Percentiles rank a stretch among this genome's conserved stretches.
phyloP scores from a whole-genome alignment of 2,329 filamentous ascomycete species.

The Diaporthe velutina region DNA sequence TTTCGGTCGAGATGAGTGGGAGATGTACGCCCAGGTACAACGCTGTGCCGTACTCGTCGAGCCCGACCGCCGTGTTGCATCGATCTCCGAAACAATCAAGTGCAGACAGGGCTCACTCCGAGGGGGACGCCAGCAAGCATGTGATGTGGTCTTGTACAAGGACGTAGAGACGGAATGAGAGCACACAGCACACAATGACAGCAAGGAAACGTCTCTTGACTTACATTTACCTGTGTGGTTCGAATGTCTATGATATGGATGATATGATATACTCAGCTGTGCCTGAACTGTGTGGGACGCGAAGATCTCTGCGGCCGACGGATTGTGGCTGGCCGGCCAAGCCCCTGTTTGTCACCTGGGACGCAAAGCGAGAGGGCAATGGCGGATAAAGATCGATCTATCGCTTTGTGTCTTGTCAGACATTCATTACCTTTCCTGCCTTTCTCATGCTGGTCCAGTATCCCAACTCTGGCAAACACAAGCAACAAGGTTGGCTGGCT shows the following conservation, averaged over 20 bases:
- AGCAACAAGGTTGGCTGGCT: constrained; percentile 2
- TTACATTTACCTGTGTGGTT: constrained; percentile 26
- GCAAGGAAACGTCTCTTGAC: constrained; percentile 1
- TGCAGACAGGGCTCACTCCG: not conserved
- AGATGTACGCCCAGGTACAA: not conserved
- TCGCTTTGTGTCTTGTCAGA: constrained; percentile 32
- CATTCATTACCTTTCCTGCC: constrained; percentile 15
- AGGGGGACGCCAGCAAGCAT: not conserved
- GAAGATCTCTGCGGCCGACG: constrained; percentile 24
- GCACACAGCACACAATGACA: constrained; percentile 5
- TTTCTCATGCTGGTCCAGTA: not conserved
- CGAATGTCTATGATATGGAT: not conserved
- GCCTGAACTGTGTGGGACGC: not conserved
- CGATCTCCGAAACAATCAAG: constrained; percentile 2
- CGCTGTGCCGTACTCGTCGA: not conserved
- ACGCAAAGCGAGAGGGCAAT: constrained; percentile 26
- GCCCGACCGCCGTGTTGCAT: constrained; percentile 9
- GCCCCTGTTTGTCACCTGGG: constrained; percentile 32
- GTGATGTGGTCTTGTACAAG: not conserved
- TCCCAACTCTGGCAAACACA: constrained; percentile 9
- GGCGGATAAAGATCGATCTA: constrained; percentile 24
- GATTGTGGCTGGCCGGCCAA: constrained; percentile 31
- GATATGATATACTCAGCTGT: constrained; percentile 5
- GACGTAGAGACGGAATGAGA: not conserved
- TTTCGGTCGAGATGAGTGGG: constrained; percentile 1